Base-by-base conservation (phyloP, 495 filamentous ascomycete species). In the Neurospora sp. region DNA sequence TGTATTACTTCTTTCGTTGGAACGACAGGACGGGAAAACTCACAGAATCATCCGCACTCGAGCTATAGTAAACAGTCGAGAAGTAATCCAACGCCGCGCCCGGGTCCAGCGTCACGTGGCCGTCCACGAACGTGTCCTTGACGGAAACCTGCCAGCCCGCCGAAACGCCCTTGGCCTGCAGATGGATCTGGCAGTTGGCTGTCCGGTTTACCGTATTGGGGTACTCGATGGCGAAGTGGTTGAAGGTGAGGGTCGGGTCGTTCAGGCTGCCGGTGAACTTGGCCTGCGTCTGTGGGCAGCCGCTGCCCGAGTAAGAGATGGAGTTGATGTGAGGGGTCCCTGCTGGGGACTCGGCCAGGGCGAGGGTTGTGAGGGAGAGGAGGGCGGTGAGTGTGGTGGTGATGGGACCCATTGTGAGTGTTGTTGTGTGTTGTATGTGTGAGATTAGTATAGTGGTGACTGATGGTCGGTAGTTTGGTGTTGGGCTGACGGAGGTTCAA, bases 91-190 rank as follows among this genome's bases (percentile, higher is more conserved):
- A 69, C 1, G 47, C 37, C 0, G 81, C 79, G 59, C 80, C 81
- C 0, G 83, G 79, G 42, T 74, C 72, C 8, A 85, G 78, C 2
- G 76, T 74, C 8, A 81, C 69, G 68, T 79, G 81, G n/a, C 82
- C 81, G 22, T 71, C 73, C 68, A 84, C 78, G 44, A 31, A 70
- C 53, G 80, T 82, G 71, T 78, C 74, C 59, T 73, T 75, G 71
- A 85, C 72, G 37, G 80, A 78, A 37, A 83, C 76, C 79, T 85
- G 83, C 83, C 83, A 85, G n/a, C 83, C 83, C 3, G 81, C 71
- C 39, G 75, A 74, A 20, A 76, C 72, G 35, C 81, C 81, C 18
- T 75, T 47, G 31, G 79, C 75, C 68, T 80, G 74, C 44, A 85
- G 71, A 71, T 84, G 82, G 1, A 77, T 76, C 75, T 85, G 78